Base-by-base conservation (phyloP, 768 basidiomycete species). In the Neoboletus magnificus region DNA sequence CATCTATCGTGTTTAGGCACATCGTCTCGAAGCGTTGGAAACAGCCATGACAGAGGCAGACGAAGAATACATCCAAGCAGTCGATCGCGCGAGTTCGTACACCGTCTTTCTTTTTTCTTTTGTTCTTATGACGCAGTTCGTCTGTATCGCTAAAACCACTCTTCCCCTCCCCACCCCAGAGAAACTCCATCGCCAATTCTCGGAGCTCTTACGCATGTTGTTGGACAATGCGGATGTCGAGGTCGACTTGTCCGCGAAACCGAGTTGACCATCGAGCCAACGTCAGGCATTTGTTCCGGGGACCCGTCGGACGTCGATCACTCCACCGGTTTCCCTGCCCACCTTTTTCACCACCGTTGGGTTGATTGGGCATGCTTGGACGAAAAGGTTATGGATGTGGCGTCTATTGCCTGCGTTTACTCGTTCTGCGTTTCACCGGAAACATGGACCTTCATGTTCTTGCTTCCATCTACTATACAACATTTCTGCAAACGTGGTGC, bases 21-120 rank as follows among this genome's bases (percentile, higher is more conserved):
- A 75, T 58, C 79, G 92, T n/a, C 71, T 93, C 13, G 75, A 83
- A 62, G 72, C 64, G 0, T 71, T 94, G 4, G 89, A 94, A 66
- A 75, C 77, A 4, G 85, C 91, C 66, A 86, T 92, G 84, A 71
- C 76, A 11, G 61, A 71, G 5, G 90, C 85, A 0, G 94, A 95
- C 63, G 80, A 78, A 30, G 91, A 94, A 53, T 95, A 95, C 60
- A 69, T 78, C 8, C 75, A 74, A 25, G 89, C 89, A 1, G 82
- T 95, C 3, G 76, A 81, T 52, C 83, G 88, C 53, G 86, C 91
- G 1, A 91, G 92, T 92, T 49, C 67, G 88, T 81, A 23, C 10
- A 2, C 39, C 1, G 1, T 25, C 20, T 41, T n/a, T 32, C n/a
- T 15, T 5, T 16, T 5, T 13, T 20, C 18, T 25, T 32, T 37